phyloP scores from a whole-genome alignment of 1,139 yeast species.

The Sugiyamaella xylanicola region DNA sequence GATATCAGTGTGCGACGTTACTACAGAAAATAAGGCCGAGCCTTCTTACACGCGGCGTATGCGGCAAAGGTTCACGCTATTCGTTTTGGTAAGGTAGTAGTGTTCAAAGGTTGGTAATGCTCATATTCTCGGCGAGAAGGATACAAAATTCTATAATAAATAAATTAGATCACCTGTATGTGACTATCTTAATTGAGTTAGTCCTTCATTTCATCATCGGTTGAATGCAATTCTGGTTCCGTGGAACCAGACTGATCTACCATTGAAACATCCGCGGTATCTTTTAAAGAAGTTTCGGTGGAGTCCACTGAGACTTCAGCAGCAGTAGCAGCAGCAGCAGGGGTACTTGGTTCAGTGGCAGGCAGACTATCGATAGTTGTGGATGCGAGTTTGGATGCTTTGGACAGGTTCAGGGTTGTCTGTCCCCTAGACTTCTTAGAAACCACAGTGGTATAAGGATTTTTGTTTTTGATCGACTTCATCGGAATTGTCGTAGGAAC shows the following conservation, averaged over 20 bases:
- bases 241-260: slow-evolving; percentile 9
- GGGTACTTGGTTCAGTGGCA: background rate
- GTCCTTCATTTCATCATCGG: slow-evolving; percentile 15
- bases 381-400: slow-evolving; percentile 5
- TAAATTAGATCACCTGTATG: background rate
- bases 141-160: background rate
- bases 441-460: slow-evolving; percentile 11
- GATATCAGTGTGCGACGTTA: no score
- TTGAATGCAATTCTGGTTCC: slow-evolving; percentile 11
- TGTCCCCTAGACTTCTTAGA: slow-evolving; percentile 21
- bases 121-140: no score
- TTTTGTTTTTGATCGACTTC: slow-evolving; percentile 25
- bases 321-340: slow-evolving; percentile 6
- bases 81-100: no score
- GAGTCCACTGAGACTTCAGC: background rate
- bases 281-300: background rate
- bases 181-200: background rate
- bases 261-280: slow-evolving; percentile 4
- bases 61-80: no score
- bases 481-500: slow-evolving; percentile 40
- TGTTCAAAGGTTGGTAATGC: no score
- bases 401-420: slow-evolving; percentile 18
- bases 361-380: background rate
- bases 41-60: no score
- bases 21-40: no score